Evolutionary conservation across 2,329 filamentous ascomycete species (phyloP).

Genomic region (Colletotrichum eremochloae): DNA sequence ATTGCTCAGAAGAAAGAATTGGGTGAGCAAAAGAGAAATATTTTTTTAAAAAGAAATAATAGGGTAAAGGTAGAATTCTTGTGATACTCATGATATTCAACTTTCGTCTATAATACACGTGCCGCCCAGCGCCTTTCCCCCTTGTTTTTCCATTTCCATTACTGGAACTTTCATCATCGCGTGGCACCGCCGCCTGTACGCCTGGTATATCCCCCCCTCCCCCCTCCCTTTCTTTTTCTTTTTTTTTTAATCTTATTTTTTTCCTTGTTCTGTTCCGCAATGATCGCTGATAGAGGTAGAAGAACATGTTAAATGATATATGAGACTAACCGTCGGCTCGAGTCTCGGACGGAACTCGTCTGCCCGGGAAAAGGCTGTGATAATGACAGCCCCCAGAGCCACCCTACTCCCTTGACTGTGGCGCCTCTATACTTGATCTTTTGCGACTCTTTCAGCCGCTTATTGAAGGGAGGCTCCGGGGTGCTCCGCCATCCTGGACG

Average conservation of each 20-base stretch:
- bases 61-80: not conserved
- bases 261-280: too few relatives aligned
- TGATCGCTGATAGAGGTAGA: not conserved
- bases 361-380: too few relatives aligned
- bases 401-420: too few relatives aligned
- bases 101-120: not conserved
- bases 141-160: not conserved
- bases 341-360: too few relatives aligned
- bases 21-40: not conserved
- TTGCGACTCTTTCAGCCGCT: too few relatives aligned
- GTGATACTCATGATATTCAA: not conserved
- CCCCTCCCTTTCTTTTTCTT: not conserved
- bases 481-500: constrained; percentile 30
- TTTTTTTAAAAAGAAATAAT: not conserved
- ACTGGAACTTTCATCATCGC: not conserved
- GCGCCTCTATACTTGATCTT: too few relatives aligned
- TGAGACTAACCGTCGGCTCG: not conserved
- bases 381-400: too few relatives aligned
- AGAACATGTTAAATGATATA: not conserved
- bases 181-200: not conserved
- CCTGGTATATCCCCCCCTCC: not conserved
- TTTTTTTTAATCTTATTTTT: not conserved
- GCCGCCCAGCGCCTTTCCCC: too few relatives aligned
- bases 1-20: not conserved
- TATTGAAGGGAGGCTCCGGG: not conserved